Base-by-base conservation (phyloP, 2,329 filamentous ascomycete species). In the Volutella citrinella region DNA sequence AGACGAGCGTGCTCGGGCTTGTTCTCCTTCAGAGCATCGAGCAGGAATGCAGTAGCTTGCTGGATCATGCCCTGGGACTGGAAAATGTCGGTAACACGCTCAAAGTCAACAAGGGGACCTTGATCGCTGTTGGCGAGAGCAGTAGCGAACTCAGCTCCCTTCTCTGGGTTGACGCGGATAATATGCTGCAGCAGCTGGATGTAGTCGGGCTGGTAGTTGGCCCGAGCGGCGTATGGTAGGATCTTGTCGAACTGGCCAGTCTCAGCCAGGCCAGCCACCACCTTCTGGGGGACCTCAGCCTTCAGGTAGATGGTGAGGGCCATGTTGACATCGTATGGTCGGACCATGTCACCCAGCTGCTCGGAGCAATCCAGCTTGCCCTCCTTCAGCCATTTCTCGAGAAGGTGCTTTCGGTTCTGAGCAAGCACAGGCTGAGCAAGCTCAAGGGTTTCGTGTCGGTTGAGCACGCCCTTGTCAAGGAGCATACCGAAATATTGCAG, bases 401-500 rank as follows among this genome's bases (percentile, higher is more conserved):
- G 77, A 17, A 98, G 71, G 57, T 97, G 88, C 69, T 96, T 97
- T 47, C 93, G 82, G 62, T 90, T 93, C 65, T 98, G 93, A 36
- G 85, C 81, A 38, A 98, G 76, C 14, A 98, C 93, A 14, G 93
- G 93, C 48, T 89, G 82, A 9, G 93, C 90, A 42, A 98, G 75
- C 69, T 98, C 93, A 23, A 98, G 71, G 28, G 90, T 95, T 66
- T 98, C 93, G 48, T 95, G 86, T 59, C 84, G 82, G 68, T 98
- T 98, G 27, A 98, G 72, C 18, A 79, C 78, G 38, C 93, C 91
- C 76, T 98, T 96, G 61, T 98, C 94, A 20, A 98, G 76, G 26
- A 98, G 75, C 78, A 96, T 89, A 43, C 93, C 93, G 51, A 98
- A 98, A 67, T 98, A 98, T 60, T 97, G 93, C 33, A 98, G 74